Evolutionary conservation across 768 basidiomycete genomes (phyloP).

Genomic region (Pholiota conissans): DNA sequence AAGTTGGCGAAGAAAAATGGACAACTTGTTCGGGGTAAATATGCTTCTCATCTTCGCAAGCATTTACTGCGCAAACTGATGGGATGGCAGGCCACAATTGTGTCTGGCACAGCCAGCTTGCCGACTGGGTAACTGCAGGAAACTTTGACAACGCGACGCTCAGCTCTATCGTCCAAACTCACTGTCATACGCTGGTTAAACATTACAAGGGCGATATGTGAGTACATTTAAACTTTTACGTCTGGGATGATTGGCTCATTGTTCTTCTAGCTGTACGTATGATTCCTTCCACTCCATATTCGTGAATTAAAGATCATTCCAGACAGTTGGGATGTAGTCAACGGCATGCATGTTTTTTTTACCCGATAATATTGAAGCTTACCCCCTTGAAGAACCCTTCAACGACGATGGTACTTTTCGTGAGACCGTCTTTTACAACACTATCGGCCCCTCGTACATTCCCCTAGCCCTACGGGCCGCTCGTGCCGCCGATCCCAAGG

Average conservation of each 20-base stretch:
- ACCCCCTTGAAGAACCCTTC: constrained; percentile 52
- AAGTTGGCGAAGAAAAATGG: constrained; percentile 44
- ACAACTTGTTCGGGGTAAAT: constrained; percentile 44
- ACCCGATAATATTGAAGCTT: constrained; percentile 39
- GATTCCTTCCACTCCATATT: neutral
- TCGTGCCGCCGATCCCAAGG: constrained; percentile 49
- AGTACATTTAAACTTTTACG: neutral
- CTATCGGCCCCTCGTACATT: constrained; percentile 48
- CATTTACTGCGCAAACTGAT: neutral
- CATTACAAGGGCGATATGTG: constrained; percentile 54
- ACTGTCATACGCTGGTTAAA: constrained; percentile 47
- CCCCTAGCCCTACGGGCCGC: constrained; percentile 51
- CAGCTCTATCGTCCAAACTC: constrained; percentile 44
- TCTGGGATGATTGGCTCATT: neutral
- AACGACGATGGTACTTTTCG: constrained; percentile 63
- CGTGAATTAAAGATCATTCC: neutral
- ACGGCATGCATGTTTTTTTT: constrained; percentile 26
- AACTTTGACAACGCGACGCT: constrained; percentile 40
- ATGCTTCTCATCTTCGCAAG: neutral
- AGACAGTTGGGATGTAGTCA: constrained; percentile 53
- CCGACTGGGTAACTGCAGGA: constrained; percentile 47
- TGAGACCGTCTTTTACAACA: constrained; percentile 50
- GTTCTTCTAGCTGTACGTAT: constrained; percentile 16
- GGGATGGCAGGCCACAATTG: constrained; percentile 42
- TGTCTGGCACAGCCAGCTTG: constrained; percentile 56